A percentile compares a stretch with the other conserved stretches of the same genome.
Evolutionary conservation across 176 grass and related monocot species (phyloP).

Genomic region (Oryza meridionalis): DNA sequence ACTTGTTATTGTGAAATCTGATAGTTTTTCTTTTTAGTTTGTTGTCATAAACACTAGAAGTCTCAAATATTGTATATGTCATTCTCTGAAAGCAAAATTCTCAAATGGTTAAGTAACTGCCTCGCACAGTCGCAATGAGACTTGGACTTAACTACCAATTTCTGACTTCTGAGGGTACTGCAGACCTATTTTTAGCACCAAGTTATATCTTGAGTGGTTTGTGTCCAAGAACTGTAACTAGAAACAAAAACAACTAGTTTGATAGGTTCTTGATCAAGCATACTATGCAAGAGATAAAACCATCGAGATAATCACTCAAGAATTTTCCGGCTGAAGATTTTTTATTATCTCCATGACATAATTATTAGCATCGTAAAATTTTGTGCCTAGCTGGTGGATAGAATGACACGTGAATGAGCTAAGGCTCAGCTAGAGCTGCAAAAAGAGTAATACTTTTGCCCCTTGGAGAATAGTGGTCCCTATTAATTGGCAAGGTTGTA

Average conservation of each 20-base stretch:
- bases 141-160: background rate
- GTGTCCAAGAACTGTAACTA: background rate
- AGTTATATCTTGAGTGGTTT: background rate
- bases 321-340: background rate
- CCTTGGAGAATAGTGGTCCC: background rate
- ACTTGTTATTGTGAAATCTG: conserved; percentile 8
- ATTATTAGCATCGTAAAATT: background rate
- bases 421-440: background rate
- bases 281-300: background rate
- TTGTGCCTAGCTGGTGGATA: background rate
- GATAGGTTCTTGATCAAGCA: background rate
- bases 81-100: background rate
- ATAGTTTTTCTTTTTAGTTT: background rate
- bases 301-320: background rate
- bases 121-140: background rate
- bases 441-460: conserved; percentile 4
- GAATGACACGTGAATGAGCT: background rate
- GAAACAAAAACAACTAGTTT: background rate
- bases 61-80: background rate
- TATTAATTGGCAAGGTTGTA: background rate
- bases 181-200: background rate
- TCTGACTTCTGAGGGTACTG: background rate
- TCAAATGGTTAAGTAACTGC: background rate
- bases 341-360: background rate
- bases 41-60: background rate